Base-by-base conservation (phyloP, 1,139 yeast species). In the Candida tropicalis region DNA sequence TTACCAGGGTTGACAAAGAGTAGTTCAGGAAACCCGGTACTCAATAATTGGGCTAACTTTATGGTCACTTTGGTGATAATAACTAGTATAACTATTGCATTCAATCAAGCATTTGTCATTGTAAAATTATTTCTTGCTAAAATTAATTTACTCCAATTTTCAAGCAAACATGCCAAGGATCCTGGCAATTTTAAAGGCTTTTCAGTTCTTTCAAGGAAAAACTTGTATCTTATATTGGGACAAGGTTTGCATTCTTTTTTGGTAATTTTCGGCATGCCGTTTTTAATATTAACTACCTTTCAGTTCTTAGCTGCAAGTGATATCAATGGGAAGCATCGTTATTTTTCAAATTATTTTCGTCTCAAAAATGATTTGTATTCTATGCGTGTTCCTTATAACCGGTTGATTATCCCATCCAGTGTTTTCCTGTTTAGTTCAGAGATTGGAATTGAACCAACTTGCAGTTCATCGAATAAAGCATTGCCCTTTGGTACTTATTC, bases 11-110 rank as follows among this genome's bases (percentile, higher is more conserved):
- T 73, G 42, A 58, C 69, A 0, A 54, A 58, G 27, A 67, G 60
- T 46, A 59, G 63, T 12, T 56, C 62, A 15, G 59, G 57, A 22
- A 54, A 53, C n/a, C 54, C 60, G 3, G 52, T 59, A 4, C 53
- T 58, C 18, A 53, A 53, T 20, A 62, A 58, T 38, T 78, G 83
- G 82, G 65, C 67, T 40, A 68, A 68, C 52, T 75, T 77, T 51
- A 66, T 77, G 52, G 45, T 70, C 4, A 56, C 63, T 13, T 57
- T 70, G 32, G 25, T 58, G 2, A 51, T 67, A 12, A 66, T 75
- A 67, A 55, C 67, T 2, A 41, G 44, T 2, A 46, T 61, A 9
- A 59, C 60, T 35, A 45, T 65, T 11, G 39, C 50, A 2, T 46
- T 55, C 12, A 62, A 62, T 32, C 65, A 66, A 45, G 3, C 52